Evolutionary conservation across 169 alveolate genomes (phyloP), one percentile per base, ranked within the genome.

Genomic region (Plasmodium vivax): DNA sequence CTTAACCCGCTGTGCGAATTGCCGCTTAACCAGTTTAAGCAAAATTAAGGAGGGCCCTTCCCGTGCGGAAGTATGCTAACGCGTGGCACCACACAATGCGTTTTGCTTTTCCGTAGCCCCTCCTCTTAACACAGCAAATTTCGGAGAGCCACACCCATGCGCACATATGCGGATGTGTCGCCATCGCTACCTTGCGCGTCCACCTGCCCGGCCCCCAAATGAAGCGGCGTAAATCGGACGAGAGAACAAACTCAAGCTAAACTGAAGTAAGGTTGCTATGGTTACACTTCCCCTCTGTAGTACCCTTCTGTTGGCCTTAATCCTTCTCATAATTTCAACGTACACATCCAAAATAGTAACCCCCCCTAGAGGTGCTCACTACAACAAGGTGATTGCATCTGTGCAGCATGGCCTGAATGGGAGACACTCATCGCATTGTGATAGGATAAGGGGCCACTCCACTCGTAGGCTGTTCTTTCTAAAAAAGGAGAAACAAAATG

Each of bases 251-350:
- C 38, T 9, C 19, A 23, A 0, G 12, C 45, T 74, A 74, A 74
- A 74, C 32, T 74, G 54, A 80, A 73, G 47, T 2, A 73, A 12
- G n/a, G 41, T 82, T 82, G 88, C 88, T 82, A 82, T 82, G 88
- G 62, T 82, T 82, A 16, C 62, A 82, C n/a, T 23, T 51, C 34
- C 88, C 32, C 34, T 10, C 7, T 19, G 38, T n/a, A 12, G 38
- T 30, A 51, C 62, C 75, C 30, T 54, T 82, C 79, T 82, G 88
- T 38, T 82, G 88, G 88, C 38, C 68, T 41, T 82, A 16, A 47
- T 82, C 54, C 47, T 36, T 51, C 62, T 47, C 38, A 54, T 54
- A 32, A 12, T 82, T 47, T 82, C 68, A 30, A 7, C 62, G 41
- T 54, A 72, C 68, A 82, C 30, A 82, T 30, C 51, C 34, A 82